Evolutionary conservation across 1,284 basidiomycete genomes (phyloP).

Genomic region (Puccinia coronata): DNA sequence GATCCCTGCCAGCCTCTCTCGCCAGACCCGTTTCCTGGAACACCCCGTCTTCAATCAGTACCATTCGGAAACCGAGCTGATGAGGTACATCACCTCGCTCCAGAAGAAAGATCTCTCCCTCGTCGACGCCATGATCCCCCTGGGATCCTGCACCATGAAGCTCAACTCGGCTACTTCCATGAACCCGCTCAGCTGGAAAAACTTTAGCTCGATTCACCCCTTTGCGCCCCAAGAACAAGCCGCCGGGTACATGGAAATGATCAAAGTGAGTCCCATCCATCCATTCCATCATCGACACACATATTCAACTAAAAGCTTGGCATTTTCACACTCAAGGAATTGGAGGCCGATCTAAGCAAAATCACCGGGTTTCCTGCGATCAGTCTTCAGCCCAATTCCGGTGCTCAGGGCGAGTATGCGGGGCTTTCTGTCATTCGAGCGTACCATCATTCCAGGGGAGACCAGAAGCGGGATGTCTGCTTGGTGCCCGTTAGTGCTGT

Average conservation of each 20-base stretch:
- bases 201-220: constrained; percentile 85
- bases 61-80: constrained; percentile 96
- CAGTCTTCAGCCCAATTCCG: constrained; percentile 95
- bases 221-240: constrained; percentile 90
- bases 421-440: constrained; percentile 90
- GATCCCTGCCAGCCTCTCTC: constrained; percentile 62
- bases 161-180: constrained; percentile 95
- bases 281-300: neutral
- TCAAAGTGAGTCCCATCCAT: constrained; percentile 18
- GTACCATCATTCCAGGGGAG: constrained; percentile 84
- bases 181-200: constrained; percentile 91
- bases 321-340: constrained; percentile 66
- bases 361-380: constrained; percentile 94
- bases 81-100: constrained; percentile 75
- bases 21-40: constrained; percentile 74
- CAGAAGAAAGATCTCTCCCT: constrained; percentile 93
- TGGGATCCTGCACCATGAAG: constrained; percentile 83
- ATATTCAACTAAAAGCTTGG: no score
- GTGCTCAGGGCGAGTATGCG: constrained; percentile 92
- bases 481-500: constrained; percentile 78
- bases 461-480: constrained; percentile 84
- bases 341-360: constrained; percentile 84
- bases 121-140: constrained; percentile 93
- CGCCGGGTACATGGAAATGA: constrained; percentile 69
- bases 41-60: constrained; percentile 86